These are phyloP conservation scores for Castanospermum australe DNA, from an alignment of 306 rosid genomes.

Conservation along the genomic window DNA sequence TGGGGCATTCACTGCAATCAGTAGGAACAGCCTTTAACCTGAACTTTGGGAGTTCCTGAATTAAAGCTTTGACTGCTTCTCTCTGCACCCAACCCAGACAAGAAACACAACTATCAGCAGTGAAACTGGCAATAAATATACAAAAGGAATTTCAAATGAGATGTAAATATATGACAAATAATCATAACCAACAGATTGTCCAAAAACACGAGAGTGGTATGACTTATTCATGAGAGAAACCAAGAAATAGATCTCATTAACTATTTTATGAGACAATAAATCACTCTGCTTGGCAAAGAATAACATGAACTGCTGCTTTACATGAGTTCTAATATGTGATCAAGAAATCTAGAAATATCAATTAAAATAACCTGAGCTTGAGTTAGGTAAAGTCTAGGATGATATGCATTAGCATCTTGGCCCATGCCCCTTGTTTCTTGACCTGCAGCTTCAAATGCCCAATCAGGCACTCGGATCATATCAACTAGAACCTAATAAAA, in stretches of 20 bases:
- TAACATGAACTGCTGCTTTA: background rate
- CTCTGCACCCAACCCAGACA: constrained; percentile 43
- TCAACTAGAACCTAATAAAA: constrained; percentile 67
- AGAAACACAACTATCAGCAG: constrained; percentile 26
- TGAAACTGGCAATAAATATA: background rate
- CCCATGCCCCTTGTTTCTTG: constrained; percentile 77
- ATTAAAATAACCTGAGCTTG: constrained; percentile 62
- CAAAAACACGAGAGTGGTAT: background rate
- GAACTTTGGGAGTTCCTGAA: constrained; percentile 85
- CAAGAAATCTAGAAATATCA: background rate
- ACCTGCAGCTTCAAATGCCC: constrained; percentile 96
- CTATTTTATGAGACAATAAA: background rate
- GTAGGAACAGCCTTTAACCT: constrained; percentile 80
- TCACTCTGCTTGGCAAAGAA: background rate
- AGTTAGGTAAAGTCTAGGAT: constrained; percentile 80
- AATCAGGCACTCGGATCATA: constrained; percentile 88
- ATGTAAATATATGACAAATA: background rate
- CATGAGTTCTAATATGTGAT: background rate
- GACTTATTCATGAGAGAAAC: constrained; percentile 13
- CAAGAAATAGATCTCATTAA: background rate
- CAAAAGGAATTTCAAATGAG: background rate
- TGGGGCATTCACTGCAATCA: constrained; percentile 83
- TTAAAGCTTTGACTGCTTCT: constrained; percentile 90
- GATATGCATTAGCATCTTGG: constrained; percentile 77
- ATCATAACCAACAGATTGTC: background rate